phyloP scores from a whole-genome alignment of 2,329 filamentous ascomycete genomes.

The Aspergillus uvarum region DNA sequence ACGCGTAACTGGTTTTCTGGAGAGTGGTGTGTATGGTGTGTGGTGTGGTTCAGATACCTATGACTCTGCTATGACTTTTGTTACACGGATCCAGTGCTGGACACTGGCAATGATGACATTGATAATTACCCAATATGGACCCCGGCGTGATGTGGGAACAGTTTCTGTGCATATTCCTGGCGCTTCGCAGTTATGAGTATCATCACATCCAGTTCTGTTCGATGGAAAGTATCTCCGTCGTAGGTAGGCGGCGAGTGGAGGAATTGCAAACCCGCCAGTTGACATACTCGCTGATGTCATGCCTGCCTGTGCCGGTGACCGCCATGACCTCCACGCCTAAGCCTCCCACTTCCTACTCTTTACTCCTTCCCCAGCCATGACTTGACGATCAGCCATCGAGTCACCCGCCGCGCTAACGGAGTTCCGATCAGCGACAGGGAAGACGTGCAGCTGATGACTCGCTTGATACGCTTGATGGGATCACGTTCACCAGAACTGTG shows the following conservation, averaged over 20 bases:
- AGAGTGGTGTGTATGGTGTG: background rate
- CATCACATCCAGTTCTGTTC: background rate
- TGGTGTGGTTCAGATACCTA: background rate
- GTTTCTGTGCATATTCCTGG: background rate
- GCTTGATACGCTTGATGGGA: background rate
- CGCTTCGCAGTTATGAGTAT: too few species aligned
- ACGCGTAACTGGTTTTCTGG: constrained; percentile 57
- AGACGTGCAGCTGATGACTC: background rate
- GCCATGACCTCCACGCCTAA: background rate
- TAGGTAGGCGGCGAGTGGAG: too few species aligned
- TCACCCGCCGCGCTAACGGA: constrained; percentile 1
- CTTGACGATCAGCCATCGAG: background rate
- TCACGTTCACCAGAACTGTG: constrained; percentile 1
- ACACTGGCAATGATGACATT: background rate
- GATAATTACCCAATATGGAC: background rate
- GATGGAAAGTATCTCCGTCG: background rate
- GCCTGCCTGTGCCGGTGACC: background rate
- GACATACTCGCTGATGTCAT: constrained; percentile 3
- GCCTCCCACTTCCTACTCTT: background rate
- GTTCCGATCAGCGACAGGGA: background rate
- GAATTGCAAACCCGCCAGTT: background rate
- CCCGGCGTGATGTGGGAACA: background rate
- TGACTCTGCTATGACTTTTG: background rate
- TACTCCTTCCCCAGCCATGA: background rate
- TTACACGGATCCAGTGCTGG: background rate